Evolutionary conservation across 306 rosid species (phyloP), one percentile per base, ranked within the genome.

Genomic region (Albizia julibrissin): DNA sequence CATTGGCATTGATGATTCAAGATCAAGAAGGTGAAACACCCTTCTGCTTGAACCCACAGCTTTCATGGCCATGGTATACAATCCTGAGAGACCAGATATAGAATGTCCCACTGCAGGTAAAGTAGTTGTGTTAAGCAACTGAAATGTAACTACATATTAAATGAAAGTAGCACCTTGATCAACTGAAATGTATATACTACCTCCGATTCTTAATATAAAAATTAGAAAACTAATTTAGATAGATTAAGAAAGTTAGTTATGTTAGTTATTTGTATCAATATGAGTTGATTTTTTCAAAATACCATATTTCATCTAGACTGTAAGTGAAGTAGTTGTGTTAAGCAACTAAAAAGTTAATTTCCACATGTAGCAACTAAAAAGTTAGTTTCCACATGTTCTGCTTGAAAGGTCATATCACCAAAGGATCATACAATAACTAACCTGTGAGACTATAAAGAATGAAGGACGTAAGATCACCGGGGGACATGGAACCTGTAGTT

Each of bases 361-460:
- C 3, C 14, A 56, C 29, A n/a, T 56, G 29, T 37, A 15, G 75
- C 75, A 82, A 8, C 44, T 68, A 58, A 74, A 46, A 71, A 0
- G 39, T 27, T 52, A 19, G 3, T 52, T 21, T 56, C 3, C 14
- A 56, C 29, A n/a, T 56, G 29, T 37, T 37, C 8, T 27, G 21
- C 34, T 12, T 11, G 21, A 62, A 40, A 67, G 42, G 14, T 10
- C 24, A 54, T 31, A 22, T 46, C 29, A 58, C 42, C 18, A 34
- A 44, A 44, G 49, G 44, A 34, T 58, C 65, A 72, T 85, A 24
- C 74, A 75, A 39, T 61, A 64, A 76, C 82, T 85, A 84, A 93
- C 97, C 96, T 21, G 96, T 91, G 78, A 93, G 91, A 83, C 97
- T 91, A 74, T 93, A 91, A 77, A 93, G 97, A 89, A 93, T 93